These are phyloP conservation scores for Eutrema yunnanense DNA, from an alignment of 345 rosid genomes.

Conservation along the genomic window DNA sequence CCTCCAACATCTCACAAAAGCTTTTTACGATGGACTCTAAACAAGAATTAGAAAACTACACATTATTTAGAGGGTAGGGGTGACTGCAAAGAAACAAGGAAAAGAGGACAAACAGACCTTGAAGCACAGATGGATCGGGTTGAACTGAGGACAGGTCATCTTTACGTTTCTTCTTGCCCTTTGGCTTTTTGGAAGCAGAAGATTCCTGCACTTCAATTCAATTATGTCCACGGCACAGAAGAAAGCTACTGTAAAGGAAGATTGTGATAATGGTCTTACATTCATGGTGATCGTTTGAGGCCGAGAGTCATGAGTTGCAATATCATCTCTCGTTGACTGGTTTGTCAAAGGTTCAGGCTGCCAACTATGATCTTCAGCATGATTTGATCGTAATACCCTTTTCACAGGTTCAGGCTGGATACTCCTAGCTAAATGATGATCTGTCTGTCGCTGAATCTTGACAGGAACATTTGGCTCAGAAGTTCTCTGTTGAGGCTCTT, in stretches of 20 bases:
- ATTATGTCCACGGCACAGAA: conserved; percentile 16
- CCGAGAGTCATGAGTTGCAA: conserved; percentile 36
- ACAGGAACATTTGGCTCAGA: conserved; percentile 40
- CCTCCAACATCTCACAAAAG: conserved; percentile 78
- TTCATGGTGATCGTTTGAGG: conserved; percentile 31
- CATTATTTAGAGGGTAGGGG: conserved; percentile 7
- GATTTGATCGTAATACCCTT: conserved; percentile 21
- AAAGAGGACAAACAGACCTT: conserved; percentile 46
- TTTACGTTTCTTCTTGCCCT: conserved; percentile 63
- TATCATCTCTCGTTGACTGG: conserved; percentile 42
- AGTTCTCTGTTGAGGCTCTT: conserved; percentile 43
- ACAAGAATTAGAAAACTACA: conserved; percentile 7
- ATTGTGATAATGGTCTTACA: conserved; percentile 42
- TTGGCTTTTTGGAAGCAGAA: conserved; percentile 54
- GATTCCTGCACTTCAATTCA: conserved; percentile 56
- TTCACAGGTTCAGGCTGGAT: conserved; percentile 32
- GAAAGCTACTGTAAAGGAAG: conserved; percentile 12
- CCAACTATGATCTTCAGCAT: conserved; percentile 21
- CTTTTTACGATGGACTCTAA: conserved; percentile 58
- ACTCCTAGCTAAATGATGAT: conserved; percentile 27
- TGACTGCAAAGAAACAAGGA: neutral
- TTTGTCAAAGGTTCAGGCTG: conserved; percentile 14
- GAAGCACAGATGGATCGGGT: conserved; percentile 59
- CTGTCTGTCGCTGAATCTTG: conserved; percentile 29
- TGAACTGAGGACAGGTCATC: conserved; percentile 37